phyloP scores from a whole-genome alignment of 768 basidiomycete genomes.

The Boletus barrowsii region DNA sequence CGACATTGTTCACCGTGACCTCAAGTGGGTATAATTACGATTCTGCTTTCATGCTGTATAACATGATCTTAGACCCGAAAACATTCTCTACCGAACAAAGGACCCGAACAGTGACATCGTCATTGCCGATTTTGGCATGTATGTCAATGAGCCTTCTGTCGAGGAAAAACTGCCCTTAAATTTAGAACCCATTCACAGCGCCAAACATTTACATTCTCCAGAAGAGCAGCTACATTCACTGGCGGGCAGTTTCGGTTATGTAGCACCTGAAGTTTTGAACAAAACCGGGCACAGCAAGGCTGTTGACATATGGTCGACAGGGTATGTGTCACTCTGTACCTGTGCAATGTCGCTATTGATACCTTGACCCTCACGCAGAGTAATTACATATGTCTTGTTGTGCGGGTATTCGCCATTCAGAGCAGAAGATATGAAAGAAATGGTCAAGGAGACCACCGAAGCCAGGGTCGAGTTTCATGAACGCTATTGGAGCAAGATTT shows the following conservation, averaged over 20 bases:
- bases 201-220: slow-evolving; percentile 73
- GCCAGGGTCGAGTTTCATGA: slow-evolving; percentile 91
- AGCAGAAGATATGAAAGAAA: slow-evolving; percentile 69
- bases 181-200: slow-evolving; percentile 41
- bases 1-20: slow-evolving; percentile 93
- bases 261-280: slow-evolving; percentile 85
- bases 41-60: neutral
- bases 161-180: neutral
- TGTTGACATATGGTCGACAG: slow-evolving; percentile 92
- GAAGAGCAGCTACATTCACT: slow-evolving; percentile 69
- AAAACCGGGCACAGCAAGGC: slow-evolving; percentile 86
- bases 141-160: slow-evolving; percentile 24
- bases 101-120: slow-evolving; percentile 81
- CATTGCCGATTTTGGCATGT: slow-evolving; percentile 98
- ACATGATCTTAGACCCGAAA: slow-evolving; percentile 69
- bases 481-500: slow-evolving; percentile 91
- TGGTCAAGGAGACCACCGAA: slow-evolving; percentile 80
- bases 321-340: slow-evolving; percentile 46
- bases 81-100: slow-evolving; percentile 86
- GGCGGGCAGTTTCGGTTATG: slow-evolving; percentile 84
- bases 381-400: slow-evolving; percentile 92
- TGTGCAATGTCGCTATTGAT: neutral
- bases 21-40: slow-evolving; percentile 58
- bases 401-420: slow-evolving; percentile 97
- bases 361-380: slow-evolving; percentile 39